Percentiles rank a stretch among this genome's conserved stretches.
These are phyloP conservation scores for Alternaria triticina DNA, from an alignment of 2,329 filamentous ascomycete genomes.

Conservation along the genomic window DNA sequence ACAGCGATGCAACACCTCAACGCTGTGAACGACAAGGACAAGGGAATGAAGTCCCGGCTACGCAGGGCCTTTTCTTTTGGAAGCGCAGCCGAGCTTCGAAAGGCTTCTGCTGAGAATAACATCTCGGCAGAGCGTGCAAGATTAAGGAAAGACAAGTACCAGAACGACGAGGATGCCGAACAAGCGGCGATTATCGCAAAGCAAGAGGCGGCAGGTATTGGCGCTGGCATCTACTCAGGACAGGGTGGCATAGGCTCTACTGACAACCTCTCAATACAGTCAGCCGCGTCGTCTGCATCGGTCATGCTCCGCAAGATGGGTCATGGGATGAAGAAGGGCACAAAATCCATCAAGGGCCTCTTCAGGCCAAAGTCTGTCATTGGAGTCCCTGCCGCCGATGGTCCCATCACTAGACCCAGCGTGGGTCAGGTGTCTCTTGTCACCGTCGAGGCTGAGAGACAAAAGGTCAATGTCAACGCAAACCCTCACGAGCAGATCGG, in stretches of 20 bases:
- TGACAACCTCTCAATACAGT: conserved; percentile 91
- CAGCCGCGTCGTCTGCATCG: conserved; percentile 86
- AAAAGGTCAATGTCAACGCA: conserved; percentile 78
- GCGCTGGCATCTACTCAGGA: conserved; percentile 90
- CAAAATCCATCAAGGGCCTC: conserved; percentile 86
- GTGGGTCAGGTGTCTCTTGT: conserved; percentile 93
- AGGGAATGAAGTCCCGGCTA: conserved; percentile 85
- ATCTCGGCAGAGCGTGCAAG: conserved; percentile 58
- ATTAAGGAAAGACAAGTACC: conserved; percentile 55
- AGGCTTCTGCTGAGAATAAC: conserved; percentile 71
- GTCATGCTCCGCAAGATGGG: conserved; percentile 99
- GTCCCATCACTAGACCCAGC: conserved; percentile 68
- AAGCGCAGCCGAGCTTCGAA: conserved; percentile 87
- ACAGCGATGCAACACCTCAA: conserved; percentile 84
- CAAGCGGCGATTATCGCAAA: conserved; percentile 89
- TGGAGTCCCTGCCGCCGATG: conserved; percentile 75
- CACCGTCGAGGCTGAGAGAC: conserved; percentile 90
- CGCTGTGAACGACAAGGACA: conserved; percentile 84
- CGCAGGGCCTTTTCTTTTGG: conserved; percentile 95
- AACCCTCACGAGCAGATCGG: conserved; percentile 71
- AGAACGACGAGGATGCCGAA: conserved; percentile 79
- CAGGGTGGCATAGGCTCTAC: conserved; percentile 90
- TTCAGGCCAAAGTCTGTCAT: conserved; percentile 94
- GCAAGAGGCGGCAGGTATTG: conserved; percentile 90
- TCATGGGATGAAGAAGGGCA: conserved; percentile 94